Evolutionary conservation across 176 grass and related monocot genomes (phyloP), one percentile per base, ranked within the genome.

Genomic region (Eleusine indica): DNA sequence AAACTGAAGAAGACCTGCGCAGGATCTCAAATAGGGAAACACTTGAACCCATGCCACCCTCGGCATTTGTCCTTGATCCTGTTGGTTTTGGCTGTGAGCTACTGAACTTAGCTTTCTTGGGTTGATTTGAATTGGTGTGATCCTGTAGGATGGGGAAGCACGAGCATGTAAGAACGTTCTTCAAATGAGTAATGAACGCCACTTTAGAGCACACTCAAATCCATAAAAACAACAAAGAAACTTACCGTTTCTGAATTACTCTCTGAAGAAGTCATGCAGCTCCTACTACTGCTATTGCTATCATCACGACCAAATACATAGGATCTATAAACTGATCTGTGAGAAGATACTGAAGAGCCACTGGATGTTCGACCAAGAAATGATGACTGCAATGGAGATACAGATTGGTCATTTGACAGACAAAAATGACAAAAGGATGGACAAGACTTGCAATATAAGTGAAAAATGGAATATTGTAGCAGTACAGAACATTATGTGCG

Each of bases 221-320:
- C 46, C 37, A 73, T 39, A 17, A 32, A 58, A 7, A 39, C 13
- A 58, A 16, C 13, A 35, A 71, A 65, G 22, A 42, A 83, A 72
- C 60, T 74, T 86, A 93, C 90, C 79, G 76, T 67, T 30, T 93
- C 87, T 75, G 91, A 75, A 64, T 62, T 75, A 58, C 82, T 86
- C 63, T 90, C 90, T 2, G 87, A 87, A 69, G 82, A 19, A 47
- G 89, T 67, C 61, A 95, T 74, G 62, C 88, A 82, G 62, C 88
- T 94, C 83, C 70, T 86, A 56, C 87, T 94, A 75, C 87, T 88
- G 65, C 89, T 91, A 72, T 91, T 95, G 76, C 91, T 98, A 46
- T 95, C 96, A 49, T 95, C 96, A 63, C 87, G 88, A 8, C 92
- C 91, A 85, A 98, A 98, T 68, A 98, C 90, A 86, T 90, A 98